These are phyloP conservation scores for Solanum pimpinellifolium DNA, from an alignment of 257 asterid species.

Conservation along the genomic window DNA sequence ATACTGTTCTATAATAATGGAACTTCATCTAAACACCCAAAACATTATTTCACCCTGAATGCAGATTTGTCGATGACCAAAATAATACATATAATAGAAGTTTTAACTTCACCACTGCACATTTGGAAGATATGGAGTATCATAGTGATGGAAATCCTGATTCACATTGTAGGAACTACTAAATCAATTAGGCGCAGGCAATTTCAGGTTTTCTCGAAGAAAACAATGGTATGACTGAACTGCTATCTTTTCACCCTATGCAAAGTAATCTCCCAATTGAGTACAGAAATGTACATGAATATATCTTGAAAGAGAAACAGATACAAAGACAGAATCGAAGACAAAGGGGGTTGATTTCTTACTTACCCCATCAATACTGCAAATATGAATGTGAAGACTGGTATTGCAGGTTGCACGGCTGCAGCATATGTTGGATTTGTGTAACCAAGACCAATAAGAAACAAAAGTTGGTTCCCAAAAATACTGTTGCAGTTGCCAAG, in stretches of 20 bases:
- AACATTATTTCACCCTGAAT: neutral
- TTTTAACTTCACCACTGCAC: neutral
- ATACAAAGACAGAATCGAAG: neutral
- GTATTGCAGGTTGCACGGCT: constrained; percentile 92
- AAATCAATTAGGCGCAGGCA: neutral
- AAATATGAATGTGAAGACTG: constrained; percentile 88
- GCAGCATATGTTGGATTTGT: constrained; percentile 97
- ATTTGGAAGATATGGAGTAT: neutral
- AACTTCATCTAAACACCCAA: neutral
- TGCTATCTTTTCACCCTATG: neutral
- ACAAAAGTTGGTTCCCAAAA: constrained; percentile 92
- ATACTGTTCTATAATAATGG: neutral
- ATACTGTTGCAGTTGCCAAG: constrained; percentile 37
- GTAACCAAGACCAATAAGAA: constrained; percentile 91
- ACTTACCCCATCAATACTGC: constrained; percentile 91
- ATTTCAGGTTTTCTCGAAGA: neutral
- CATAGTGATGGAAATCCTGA: neutral
- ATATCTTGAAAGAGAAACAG: neutral
- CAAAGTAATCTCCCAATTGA: neutral
- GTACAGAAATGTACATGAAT: neutral
- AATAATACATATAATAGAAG: neutral
- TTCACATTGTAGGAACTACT: neutral
- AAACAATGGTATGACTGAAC: neutral
- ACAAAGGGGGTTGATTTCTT: neutral
- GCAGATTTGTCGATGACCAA: neutral